These are phyloP conservation scores for Fusarium succisae DNA, from an alignment of 2,329 filamentous ascomycete species.

Conservation along the genomic window DNA sequence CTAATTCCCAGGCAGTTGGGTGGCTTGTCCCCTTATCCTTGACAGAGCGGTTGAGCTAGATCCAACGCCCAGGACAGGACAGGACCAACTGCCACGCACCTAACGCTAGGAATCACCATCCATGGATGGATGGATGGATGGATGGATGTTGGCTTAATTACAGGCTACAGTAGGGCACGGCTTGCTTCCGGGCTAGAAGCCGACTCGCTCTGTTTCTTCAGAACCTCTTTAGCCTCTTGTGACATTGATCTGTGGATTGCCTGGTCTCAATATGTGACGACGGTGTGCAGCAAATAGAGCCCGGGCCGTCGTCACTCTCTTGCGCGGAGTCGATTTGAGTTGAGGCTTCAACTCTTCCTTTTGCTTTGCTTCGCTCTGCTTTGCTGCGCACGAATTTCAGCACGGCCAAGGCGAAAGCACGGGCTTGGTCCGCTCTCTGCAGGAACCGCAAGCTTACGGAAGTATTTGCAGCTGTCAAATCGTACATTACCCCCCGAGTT, in stretches of 20 bases:
- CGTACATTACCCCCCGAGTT: conserved; percentile 32
- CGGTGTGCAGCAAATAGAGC: conserved; percentile 30
- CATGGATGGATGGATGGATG: neutral
- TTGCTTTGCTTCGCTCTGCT: neutral
- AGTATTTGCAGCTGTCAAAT: conserved; percentile 23
- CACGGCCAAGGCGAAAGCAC: conserved; percentile 33
- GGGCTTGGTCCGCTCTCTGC: conserved; percentile 25
- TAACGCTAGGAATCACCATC: conserved; percentile 27
- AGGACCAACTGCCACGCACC: neutral
- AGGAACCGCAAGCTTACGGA: conserved; percentile 16
- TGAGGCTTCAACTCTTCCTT: conserved; percentile 23
- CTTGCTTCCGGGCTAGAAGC: conserved; percentile 28
- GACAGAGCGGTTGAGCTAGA: conserved; percentile 33
- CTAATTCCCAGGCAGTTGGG: conserved; percentile 29
- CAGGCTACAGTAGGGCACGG: conserved; percentile 5
- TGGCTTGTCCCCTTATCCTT: conserved; percentile 25
- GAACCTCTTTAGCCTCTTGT: neutral
- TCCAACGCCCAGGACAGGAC: conserved; percentile 17
- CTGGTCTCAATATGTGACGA: conserved; percentile 29
- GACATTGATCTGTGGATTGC: neutral
- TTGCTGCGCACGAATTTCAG: conserved; percentile 18
- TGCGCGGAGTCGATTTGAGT: conserved; percentile 2
- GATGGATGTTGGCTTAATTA: conserved; percentile 16
- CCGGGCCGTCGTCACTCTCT: conserved; percentile 15
- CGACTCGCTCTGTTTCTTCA: conserved; percentile 18